Percentiles rank a stretch among this genome's conserved stretches.
phyloP scores from a whole-genome alignment of 345 rosid species.

The Xanthoceras sorbifolium region DNA sequence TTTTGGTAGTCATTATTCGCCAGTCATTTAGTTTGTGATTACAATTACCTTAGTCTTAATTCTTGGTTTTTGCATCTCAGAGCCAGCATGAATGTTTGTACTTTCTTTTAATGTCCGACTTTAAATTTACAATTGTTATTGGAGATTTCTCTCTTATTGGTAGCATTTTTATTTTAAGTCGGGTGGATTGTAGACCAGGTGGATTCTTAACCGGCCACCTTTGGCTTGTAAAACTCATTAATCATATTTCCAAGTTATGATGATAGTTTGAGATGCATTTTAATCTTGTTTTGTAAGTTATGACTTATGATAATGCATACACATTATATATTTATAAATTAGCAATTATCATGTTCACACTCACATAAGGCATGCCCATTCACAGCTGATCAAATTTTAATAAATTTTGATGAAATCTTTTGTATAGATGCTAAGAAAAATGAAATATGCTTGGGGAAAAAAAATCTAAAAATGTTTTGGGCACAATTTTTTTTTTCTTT shows the following conservation, averaged over 20 bases:
- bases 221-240: neutral
- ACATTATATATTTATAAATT: too few species aligned
- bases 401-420: too few species aligned
- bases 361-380: too few species aligned
- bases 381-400: too few species aligned
- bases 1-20: too few species aligned
- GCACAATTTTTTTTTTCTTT: too few species aligned
- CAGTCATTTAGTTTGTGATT: neutral
- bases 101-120: neutral
- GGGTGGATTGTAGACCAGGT: neutral
- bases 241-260: constrained; percentile 1
- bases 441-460: too few species aligned
- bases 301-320: too few species aligned
- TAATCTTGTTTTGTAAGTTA: too few species aligned
- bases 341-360: too few species aligned
- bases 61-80: neutral
- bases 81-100: neutral
- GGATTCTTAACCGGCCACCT: neutral
- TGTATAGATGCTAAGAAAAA: too few species aligned
- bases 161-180: neutral
- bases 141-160: neutral
- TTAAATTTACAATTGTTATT: neutral
- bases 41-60: neutral
- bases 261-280: neutral
- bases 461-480: too few species aligned